Evolutionary conservation across 345 rosid species (phyloP), one percentile per base, ranked within the genome.

Genomic region (Anastatica hierochuntica): DNA sequence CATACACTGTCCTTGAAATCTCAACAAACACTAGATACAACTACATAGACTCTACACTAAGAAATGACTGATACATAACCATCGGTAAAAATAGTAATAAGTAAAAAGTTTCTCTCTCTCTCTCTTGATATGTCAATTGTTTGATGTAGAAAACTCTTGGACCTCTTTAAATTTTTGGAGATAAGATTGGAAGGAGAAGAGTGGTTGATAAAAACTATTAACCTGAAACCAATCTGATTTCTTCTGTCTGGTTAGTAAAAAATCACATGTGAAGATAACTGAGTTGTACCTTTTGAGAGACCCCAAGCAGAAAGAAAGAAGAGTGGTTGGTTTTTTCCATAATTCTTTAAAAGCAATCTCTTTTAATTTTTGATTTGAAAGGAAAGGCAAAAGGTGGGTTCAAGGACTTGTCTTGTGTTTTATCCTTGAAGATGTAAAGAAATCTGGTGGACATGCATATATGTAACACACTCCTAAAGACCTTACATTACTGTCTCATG

Each of bases 401-500:
- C 56, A 48, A 64, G 69, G 55, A 48, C 68, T 30, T 23, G 52
- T 64, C 21, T 64, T 56, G 69, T 64, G n/a, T 49, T 64, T 33
- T 64, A 49, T 64, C 51, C 57, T 24, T 64, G 63, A 64, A 41
- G 23, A 36, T 64, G 63, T n/a, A 64, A 48, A 52, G 18, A 62
- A 35, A 15, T 19, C 19, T 53, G 36, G 12, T 34, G 19, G 56
- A 31, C 50, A 15, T 56, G 11, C n/a, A 64, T 56, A 56, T 30
- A n/a, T n/a, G n/a, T n/a, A n/a, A n/a, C n/a, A n/a, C n/a, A n/a
- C n/a, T n/a, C n/a, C n/a, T n/a, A n/a, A n/a, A n/a, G n/a, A n/a
- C n/a, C 57, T 40, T 56, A 14, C 40, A 40, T 56, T 41, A 40
- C 27, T 40, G 62, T 47, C 56, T 48, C 52, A 4, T 23, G 50